Evolutionary conservation across 179 eudicot genomes (phyloP), one percentile per base, ranked within the genome.

Genomic region (Silene coronaria): DNA sequence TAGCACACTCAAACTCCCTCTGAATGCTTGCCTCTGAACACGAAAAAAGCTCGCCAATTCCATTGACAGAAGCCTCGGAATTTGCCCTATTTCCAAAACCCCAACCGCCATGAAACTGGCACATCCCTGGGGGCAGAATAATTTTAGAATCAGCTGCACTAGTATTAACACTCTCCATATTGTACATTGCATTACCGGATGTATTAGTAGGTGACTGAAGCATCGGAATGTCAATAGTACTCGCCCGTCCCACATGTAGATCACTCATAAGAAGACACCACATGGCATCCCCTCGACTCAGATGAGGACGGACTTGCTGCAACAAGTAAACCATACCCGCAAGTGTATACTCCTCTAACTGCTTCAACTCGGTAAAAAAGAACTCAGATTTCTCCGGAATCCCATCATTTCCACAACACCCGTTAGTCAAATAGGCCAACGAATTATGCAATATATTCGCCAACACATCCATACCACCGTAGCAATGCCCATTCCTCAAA

Each of bases 191-290:
- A 82, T 64, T 80, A 51, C 85, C 75, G 77, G 82, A 53, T 5
- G 76, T 82, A 72, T 79, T 84, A 69, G 79, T 65, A 58, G 87
- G 79, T 0, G 90, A 76, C 6, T 93, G 87, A 76, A 86, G 76
- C 83, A 85, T 77, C 0, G 99, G 96, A 68, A 88, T 85, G 10
- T 95, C 97, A 85, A 95, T 92, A 69, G 88, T 86, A 76, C 97
- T 88, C 9, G 99, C 99, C 6, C 91, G 84, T 27, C 93, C 97
- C 63, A 92, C 95, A 82, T 95, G 95, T 26, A 95, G 93, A 83
- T 95, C 95, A 77, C 97, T 90, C 97, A 90, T 89, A 58, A 92
- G 80, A 51, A 95, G 91, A 80, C 99, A 95, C 99, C 99, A 95
- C 99, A 95, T 89, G 9, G 99, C 97, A 81, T 92, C 97, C 24